Percentiles rank a stretch among this genome's conserved stretches.
phyloP scores from a whole-genome alignment of 345 rosid genomes.

The Brassica juncea region DNA sequence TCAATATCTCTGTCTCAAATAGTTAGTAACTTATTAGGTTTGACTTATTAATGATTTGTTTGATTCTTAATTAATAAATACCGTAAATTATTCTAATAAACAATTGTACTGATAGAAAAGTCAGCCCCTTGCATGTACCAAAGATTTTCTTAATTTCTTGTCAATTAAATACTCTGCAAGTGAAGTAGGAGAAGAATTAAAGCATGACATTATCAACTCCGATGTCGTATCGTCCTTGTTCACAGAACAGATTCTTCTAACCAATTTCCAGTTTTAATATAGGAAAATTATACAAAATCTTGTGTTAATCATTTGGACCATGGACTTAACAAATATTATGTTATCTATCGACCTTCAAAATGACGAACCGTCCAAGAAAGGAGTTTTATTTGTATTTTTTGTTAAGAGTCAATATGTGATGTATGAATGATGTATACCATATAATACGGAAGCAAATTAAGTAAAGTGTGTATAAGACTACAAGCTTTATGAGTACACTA shows the following conservation, averaged over 20 bases:
- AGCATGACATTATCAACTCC: constrained; percentile 43
- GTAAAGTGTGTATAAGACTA: background rate
- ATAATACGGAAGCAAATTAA: constrained; percentile 4
- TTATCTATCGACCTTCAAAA: background rate
- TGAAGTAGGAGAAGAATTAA: constrained; percentile 44
- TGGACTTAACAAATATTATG: background rate
- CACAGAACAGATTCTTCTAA: constrained; percentile 37
- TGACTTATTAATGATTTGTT: constrained; percentile 41
- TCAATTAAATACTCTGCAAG: constrained; percentile 20
- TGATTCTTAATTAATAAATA: constrained; percentile 22
- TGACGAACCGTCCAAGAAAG: background rate
- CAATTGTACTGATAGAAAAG: constrained; percentile 28
- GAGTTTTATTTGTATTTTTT: background rate
- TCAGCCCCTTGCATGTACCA: constrained; percentile 31
- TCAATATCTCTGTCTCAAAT: constrained; percentile 22
- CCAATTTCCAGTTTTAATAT: constrained; percentile 18
- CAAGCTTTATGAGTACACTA: constrained; percentile 6
- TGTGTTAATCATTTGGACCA: constrained; percentile 22
- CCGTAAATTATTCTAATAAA: background rate
- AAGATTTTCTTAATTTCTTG: constrained; percentile 26
- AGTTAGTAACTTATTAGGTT: constrained; percentile 44
- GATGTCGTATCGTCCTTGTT: constrained; percentile 42
- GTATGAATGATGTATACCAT: background rate
- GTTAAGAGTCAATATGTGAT: background rate
- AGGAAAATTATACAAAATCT: background rate